These are phyloP conservation scores for Fusarium begoniae DNA, from an alignment of 2,329 filamentous ascomycete genomes.

Conservation along the genomic window DNA sequence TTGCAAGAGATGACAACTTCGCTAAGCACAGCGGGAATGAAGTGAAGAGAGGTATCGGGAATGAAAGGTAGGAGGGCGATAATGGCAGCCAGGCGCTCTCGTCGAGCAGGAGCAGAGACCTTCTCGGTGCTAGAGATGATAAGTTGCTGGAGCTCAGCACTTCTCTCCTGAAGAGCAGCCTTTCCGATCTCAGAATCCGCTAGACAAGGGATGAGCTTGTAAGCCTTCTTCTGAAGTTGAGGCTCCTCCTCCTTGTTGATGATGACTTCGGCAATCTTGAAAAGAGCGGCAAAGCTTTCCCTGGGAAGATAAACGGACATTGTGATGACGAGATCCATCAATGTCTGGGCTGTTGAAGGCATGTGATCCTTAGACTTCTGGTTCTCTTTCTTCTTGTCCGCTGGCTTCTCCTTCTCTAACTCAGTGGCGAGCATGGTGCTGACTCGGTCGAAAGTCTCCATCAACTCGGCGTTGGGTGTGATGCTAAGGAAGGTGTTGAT, in stretches of 20 bases:
- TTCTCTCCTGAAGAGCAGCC: constrained; percentile 79
- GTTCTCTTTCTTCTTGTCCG: constrained; percentile 69
- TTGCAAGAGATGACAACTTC: constrained; percentile 98
- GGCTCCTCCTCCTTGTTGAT: constrained; percentile 85
- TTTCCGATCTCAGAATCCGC: constrained; percentile 82
- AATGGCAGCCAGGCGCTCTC: constrained; percentile 87
- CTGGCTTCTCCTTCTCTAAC: constrained; percentile 63
- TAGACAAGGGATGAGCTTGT: constrained; percentile 94
- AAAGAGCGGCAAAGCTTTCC: constrained; percentile 84
- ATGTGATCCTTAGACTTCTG: constrained; percentile 73
- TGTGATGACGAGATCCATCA: constrained; percentile 97
- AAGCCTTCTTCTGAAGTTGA: constrained; percentile 98
- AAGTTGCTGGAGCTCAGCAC: constrained; percentile 81
- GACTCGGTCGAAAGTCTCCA: constrained; percentile 88
- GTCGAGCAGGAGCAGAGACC: constrained; percentile 83
- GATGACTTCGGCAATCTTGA: constrained; percentile 85
- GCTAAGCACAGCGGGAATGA: constrained; percentile 89
- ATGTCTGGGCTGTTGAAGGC: constrained; percentile 91
- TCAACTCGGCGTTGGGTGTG: constrained; percentile 78
- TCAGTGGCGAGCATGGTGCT: constrained; percentile 82
- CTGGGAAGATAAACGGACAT: constrained; percentile 93
- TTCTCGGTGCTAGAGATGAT: constrained; percentile 83
- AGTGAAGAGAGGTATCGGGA: constrained; percentile 82
- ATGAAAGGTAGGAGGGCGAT: constrained; percentile 82
- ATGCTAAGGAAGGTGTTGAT: constrained; percentile 96